Evolutionary conservation across 1,139 yeast species (phyloP).

Genomic region (Saccharomyces pastorianus): DNA sequence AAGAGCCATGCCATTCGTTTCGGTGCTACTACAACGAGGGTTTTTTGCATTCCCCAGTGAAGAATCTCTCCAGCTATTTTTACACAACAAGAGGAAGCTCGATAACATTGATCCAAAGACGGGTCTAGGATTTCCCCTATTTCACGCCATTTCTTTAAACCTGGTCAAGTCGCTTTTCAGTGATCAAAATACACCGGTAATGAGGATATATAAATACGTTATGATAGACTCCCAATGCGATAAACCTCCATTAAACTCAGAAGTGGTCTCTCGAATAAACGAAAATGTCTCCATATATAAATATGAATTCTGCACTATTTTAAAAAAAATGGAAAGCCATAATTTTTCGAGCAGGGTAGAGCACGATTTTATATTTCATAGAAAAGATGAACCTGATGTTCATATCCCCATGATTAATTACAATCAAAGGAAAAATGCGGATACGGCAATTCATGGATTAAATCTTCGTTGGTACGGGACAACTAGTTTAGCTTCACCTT

Average conservation of each 20-base stretch:
- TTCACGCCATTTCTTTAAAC: slow-evolving; percentile 29
- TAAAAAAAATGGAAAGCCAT: slow-evolving; percentile 11
- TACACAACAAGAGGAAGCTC: slow-evolving; percentile 24
- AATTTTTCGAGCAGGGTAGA: slow-evolving; percentile 13
- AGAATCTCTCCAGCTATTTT: slow-evolving; percentile 22
- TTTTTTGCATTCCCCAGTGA: slow-evolving; percentile 30
- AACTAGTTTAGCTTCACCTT: slow-evolving; percentile 28
- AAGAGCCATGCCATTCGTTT: slow-evolving; percentile 30
- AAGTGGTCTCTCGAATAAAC: slow-evolving; percentile 9
- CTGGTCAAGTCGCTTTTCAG: slow-evolving; percentile 26
- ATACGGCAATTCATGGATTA: slow-evolving; percentile 18
- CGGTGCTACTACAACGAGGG: slow-evolving; percentile 29
- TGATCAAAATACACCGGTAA: slow-evolving; percentile 22
- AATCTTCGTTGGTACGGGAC: slow-evolving; percentile 30
- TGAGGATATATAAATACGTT: slow-evolving; percentile 27
- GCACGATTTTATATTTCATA: slow-evolving; percentile 20
- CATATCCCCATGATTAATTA: slow-evolving; percentile 15
- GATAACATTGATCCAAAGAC: slow-evolving; percentile 14
- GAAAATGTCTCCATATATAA: slow-evolving; percentile 14
- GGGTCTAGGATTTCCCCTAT: slow-evolving; percentile 31
- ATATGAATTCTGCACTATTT: slow-evolving; percentile 20
- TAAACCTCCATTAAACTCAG: slow-evolving; percentile 11
- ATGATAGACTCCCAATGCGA: slow-evolving; percentile 12
- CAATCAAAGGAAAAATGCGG: slow-evolving; percentile 22
- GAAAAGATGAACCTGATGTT: slow-evolving; percentile 5